These are phyloP conservation scores for Crithidia acanthocephali DNA, from an alignment of 208 protist species.

Conservation along the genomic window DNA sequence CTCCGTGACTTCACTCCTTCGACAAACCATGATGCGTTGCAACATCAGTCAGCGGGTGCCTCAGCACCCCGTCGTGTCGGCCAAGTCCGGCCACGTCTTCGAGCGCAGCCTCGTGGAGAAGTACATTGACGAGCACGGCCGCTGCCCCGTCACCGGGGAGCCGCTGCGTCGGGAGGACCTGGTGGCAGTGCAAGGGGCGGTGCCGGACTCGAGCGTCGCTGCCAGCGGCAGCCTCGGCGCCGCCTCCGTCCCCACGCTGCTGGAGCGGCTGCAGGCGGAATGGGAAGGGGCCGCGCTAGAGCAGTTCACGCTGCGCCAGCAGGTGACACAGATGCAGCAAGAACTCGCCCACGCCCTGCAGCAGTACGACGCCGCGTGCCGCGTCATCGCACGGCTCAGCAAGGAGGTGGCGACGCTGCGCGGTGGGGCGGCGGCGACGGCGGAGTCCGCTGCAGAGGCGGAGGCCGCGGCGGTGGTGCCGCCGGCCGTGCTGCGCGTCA, in stretches of 20 bases:
- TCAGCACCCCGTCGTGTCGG: constrained; percentile 96
- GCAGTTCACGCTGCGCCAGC: constrained; percentile 96
- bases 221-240: constrained; percentile 34
- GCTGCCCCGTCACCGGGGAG: constrained; percentile 95
- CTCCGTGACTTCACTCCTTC: background rate
- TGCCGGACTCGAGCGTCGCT: constrained; percentile 14
- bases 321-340: constrained; percentile 90
- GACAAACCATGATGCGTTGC: constrained; percentile 65
- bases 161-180: constrained; percentile 90
- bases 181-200: constrained; percentile 61
- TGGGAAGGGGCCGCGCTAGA: constrained; percentile 99
- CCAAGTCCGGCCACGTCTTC: constrained; percentile 94
- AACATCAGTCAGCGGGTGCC: constrained; percentile 84
- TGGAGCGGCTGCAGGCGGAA: constrained; percentile 97
- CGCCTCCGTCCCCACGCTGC: constrained; percentile 92
- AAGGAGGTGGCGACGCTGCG: constrained; percentile 60
- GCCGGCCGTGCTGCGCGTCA: constrained; percentile 35
- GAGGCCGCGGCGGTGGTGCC: constrained; percentile 39
- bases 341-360: constrained; percentile 98
- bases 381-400: constrained; percentile 97
- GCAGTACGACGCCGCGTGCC: constrained; percentile 98
- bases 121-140: constrained; percentile 93
- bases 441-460: constrained; percentile 11
- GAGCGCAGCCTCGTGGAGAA: constrained; percentile 96
- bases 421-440: constrained; percentile 6